A percentile compares a stretch with the other conserved stretches of the same genome.
Evolutionary conservation across 2,329 filamentous ascomycete species (phyloP).

Genomic region (Colletotrichum brevisporum): DNA sequence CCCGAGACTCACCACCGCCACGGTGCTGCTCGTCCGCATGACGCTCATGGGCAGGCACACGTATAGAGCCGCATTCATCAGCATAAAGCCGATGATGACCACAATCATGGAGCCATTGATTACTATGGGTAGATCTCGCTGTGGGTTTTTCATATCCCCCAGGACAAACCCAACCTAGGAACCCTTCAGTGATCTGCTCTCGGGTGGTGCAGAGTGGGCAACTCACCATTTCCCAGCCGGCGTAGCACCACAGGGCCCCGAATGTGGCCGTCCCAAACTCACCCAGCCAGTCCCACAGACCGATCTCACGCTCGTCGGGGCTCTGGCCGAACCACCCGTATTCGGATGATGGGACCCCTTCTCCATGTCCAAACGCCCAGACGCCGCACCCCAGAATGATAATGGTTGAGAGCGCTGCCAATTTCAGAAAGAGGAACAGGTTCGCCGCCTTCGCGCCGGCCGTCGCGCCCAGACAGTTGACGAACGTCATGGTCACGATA

Average conservation of each 20-base stretch:
- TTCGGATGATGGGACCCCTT: conserved; percentile 51
- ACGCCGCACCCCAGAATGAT: conserved; percentile 44
- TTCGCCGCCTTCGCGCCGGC: conserved; percentile 56
- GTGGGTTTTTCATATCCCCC: conserved; percentile 47
- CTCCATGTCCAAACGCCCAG: conserved; percentile 51
- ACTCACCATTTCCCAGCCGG: conserved; percentile 61
- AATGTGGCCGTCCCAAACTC: conserved; percentile 58
- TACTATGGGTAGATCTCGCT: conserved; percentile 52
- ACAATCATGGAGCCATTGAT: conserved; percentile 58
- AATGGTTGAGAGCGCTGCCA: conserved; percentile 38
- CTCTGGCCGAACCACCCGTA: conserved; percentile 48
- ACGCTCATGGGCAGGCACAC: conserved; percentile 57
- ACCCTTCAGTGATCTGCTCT: conserved; percentile 11
- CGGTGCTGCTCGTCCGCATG: conserved; percentile 55
- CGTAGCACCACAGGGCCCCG: conserved; percentile 59
- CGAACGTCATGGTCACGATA: conserved; percentile 54
- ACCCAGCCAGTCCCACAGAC: conserved; percentile 55
- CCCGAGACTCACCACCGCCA: conserved; percentile 56
- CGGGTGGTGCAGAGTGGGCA: conserved; percentile 40
- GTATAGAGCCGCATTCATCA: conserved; percentile 60
- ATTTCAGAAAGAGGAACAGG: conserved; percentile 55
- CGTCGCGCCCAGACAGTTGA: conserved; percentile 60
- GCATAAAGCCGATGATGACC: conserved; percentile 57
- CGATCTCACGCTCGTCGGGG: conserved; percentile 36
- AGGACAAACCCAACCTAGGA: conserved; percentile 45